Evolutionary conservation across 2,329 filamentous ascomycete genomes (phyloP).

Genomic region (Hirsutella rhossiliensis): DNA sequence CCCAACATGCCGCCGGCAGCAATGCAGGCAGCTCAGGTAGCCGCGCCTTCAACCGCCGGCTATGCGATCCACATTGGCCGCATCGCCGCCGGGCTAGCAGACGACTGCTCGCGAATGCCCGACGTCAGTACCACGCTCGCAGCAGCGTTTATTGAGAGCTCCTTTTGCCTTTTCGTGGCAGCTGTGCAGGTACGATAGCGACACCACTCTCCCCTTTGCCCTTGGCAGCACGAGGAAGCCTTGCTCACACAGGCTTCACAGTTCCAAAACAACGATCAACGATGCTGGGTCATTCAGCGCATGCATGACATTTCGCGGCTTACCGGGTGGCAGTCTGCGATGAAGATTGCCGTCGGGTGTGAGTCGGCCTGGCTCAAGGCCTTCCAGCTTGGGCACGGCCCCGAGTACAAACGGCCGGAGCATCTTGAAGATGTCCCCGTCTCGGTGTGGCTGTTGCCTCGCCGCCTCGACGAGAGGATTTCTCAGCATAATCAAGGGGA

Average conservation of each 20-base stretch:
- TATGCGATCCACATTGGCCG: slow-evolving; percentile 68
- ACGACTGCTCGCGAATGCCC: slow-evolving; percentile 36
- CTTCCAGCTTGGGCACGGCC: slow-evolving; percentile 60
- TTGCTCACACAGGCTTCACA: background rate
- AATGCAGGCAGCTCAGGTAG: slow-evolving; percentile 73
- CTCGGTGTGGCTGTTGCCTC: slow-evolving; percentile 36
- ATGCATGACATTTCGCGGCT: slow-evolving; percentile 65
- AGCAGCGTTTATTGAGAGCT: slow-evolving; percentile 70
- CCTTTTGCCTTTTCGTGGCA: slow-evolving; percentile 76
- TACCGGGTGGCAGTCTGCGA: slow-evolving; percentile 79
- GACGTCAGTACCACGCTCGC: slow-evolving; percentile 68
- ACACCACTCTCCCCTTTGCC: background rate
- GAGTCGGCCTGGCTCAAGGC: slow-evolving; percentile 75
- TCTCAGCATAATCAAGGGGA: slow-evolving; percentile 31
- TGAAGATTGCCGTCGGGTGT: slow-evolving; percentile 71
- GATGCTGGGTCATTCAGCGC: slow-evolving; percentile 64
- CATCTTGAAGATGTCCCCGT: slow-evolving; percentile 22
- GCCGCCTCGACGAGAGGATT: slow-evolving; percentile 39
- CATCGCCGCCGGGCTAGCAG: slow-evolving; percentile 61
- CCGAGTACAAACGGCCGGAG: slow-evolving; percentile 50
- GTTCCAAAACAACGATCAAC: slow-evolving; percentile 51
- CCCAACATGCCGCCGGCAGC: slow-evolving; percentile 85
- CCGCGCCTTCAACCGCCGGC: slow-evolving; percentile 56
- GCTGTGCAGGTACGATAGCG: slow-evolving; percentile 49
- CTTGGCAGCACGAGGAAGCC: background rate